phyloP scores from a whole-genome alignment of 73 alveolate species.

The Blepharisma stoltei region DNA sequence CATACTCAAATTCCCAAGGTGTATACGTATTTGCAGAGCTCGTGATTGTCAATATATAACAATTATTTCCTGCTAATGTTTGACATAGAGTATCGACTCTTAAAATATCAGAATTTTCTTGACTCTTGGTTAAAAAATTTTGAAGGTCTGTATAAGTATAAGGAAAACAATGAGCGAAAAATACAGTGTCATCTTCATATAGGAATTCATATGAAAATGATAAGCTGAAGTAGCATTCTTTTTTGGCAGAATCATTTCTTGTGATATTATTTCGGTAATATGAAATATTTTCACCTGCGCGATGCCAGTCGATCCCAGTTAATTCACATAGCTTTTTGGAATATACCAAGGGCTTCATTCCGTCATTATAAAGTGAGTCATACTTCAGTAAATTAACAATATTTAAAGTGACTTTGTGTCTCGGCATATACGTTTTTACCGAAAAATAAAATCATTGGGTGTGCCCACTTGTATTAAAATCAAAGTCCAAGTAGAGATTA shows the following conservation, averaged over 20 bases:
- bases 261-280: constrained; percentile 60
- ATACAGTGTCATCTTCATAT: constrained; percentile 93
- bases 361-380: constrained; percentile 89
- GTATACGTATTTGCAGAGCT: constrained; percentile 32
- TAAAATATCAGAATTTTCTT: constrained; percentile 39
- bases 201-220: constrained; percentile 91
- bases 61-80: constrained; percentile 77
- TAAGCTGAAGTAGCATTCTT: constrained; percentile 64
- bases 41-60: constrained; percentile 4
- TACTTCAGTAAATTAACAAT: constrained; percentile 97
- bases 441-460: constrained; percentile 98
- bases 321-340: constrained; percentile 48
- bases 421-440: constrained; percentile 60
- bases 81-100: constrained; percentile 70
- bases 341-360: constrained; percentile 80
- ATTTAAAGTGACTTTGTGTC: constrained; percentile 71
- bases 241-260: constrained; percentile 27
- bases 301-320: constrained; percentile 65
- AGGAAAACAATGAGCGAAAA: constrained; percentile 98
- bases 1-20: neutral
- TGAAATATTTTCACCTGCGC: constrained; percentile 83
- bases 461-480: constrained; percentile 96
- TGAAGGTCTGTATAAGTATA: constrained; percentile 93
- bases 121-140: constrained; percentile 75
- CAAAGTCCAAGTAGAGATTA: constrained; percentile 92